Evolutionary conservation across 331 rosid species (phyloP).

Genomic region (Cucumis variabilis): DNA sequence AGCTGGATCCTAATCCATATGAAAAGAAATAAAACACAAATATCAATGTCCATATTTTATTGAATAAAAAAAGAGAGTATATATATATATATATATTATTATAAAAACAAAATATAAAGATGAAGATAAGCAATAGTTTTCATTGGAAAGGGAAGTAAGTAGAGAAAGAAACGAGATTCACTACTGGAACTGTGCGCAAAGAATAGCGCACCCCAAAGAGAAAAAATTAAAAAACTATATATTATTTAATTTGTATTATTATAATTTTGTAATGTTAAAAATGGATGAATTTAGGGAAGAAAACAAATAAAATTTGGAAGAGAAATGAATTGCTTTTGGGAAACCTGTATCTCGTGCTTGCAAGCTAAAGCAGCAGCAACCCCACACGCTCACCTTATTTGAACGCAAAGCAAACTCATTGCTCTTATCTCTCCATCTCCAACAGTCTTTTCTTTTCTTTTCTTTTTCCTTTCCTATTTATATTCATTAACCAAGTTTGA

Average conservation of each 20-base stretch:
- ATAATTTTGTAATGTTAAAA: neutral
- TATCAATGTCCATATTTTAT: neutral
- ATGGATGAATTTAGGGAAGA: neutral
- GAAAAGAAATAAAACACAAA: neutral
- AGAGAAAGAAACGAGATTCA: neutral
- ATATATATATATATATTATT: neutral
- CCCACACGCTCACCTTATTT: slow-evolving; percentile 14
- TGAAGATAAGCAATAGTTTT: neutral
- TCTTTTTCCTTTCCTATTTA: neutral
- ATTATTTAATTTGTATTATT: neutral
- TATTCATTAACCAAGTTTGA: neutral
- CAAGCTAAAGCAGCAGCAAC: slow-evolving; percentile 6
- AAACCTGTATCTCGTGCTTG: neutral
- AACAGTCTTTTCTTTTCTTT: neutral
- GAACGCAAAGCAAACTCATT: slow-evolving; percentile 6
- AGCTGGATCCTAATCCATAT: too few relatives aligned
- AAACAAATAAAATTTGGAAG: neutral
- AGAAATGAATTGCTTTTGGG: slow-evolving; percentile 19
- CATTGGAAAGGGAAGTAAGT: slow-evolving; percentile 5
- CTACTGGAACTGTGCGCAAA: too few relatives aligned
- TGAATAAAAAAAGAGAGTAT: neutral
- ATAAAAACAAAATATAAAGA: too few relatives aligned
- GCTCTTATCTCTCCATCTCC: neutral
- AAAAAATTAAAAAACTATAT: neutral
- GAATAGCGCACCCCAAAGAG: neutral